Conservation (phyloP, 2,329 filamentous ascomycete genomes). For the Diaporthe batatas region DNA sequence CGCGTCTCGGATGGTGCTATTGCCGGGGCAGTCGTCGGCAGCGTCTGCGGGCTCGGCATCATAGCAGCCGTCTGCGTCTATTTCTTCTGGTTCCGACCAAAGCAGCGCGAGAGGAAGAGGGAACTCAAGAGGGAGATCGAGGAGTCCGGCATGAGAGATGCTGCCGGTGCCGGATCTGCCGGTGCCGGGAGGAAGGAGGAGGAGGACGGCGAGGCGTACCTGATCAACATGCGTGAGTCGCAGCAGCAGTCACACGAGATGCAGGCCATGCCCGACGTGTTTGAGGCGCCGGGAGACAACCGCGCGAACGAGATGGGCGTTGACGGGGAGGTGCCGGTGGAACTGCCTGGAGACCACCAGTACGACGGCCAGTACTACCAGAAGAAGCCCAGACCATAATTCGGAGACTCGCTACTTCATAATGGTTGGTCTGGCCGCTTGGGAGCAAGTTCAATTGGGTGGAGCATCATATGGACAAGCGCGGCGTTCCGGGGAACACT, state of each 20-base stretch:
- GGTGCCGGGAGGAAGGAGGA: conserved; percentile 11
- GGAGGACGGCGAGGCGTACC: background rate
- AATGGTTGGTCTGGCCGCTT: background rate
- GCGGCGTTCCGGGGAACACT: conserved; percentile 7
- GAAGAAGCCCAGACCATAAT: background rate
- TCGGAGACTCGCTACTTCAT: no score
- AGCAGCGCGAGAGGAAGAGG: conserved; percentile 27
- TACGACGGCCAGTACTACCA: background rate
- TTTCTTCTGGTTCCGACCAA: conserved; percentile 38
- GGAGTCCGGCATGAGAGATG: background rate
- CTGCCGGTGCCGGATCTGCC: background rate
- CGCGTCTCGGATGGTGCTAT: conserved; percentile 28
- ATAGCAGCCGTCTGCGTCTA: conserved; percentile 34
- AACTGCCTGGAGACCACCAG: conserved; percentile 32
- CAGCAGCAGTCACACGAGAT: conserved; percentile 21
- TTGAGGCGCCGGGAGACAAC: conserved; percentile 29
- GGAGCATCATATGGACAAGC: background rate
- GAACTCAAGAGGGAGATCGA: conserved; percentile 3
- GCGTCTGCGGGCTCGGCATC: conserved; percentile 31
- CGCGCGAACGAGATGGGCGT: conserved; percentile 17
- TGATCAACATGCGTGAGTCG: background rate
- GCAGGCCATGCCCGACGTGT: background rate
- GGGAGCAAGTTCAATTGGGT: background rate
- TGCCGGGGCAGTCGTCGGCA: conserved; percentile 31
- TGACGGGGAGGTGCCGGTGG: conserved; percentile 19